Conservation (phyloP, 1,284 basidiomycete genomes). For the Coniferiporia sulphurascens region DNA sequence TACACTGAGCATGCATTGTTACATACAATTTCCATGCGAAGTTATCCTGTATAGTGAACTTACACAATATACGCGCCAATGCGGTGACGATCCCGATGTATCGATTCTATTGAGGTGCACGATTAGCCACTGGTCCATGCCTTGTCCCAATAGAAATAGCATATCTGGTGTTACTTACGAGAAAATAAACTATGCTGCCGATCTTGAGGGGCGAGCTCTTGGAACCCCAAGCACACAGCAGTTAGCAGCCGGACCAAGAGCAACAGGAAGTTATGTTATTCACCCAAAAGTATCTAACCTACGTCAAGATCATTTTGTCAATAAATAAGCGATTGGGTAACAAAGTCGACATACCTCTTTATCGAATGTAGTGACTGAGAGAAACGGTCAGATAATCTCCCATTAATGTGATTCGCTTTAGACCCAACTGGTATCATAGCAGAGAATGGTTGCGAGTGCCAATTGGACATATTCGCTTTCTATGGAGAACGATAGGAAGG, state of each 20-base stretch:
- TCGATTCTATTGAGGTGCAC: too few species aligned
- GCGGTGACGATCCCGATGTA: too few species aligned
- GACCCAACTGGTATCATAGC: slow-evolving; percentile 5
- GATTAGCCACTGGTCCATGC: too few species aligned
- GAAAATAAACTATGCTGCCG: slow-evolving; percentile 1
- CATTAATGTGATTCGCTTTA: neutral
- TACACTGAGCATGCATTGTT: too few species aligned
- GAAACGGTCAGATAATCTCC: neutral
- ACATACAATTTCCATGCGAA: too few species aligned
- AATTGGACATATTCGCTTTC: neutral
- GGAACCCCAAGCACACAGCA: too few species aligned
- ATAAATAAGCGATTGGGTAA: too few species aligned
- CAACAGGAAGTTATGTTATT: neutral
- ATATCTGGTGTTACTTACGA: neutral
- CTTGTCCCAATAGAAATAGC: too few species aligned
- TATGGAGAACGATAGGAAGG: neutral
- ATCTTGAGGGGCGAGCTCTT: neutral
- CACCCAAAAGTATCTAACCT: slow-evolving; percentile 4
- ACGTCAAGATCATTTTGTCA: neutral
- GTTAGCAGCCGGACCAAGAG: neutral
- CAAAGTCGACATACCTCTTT: neutral
- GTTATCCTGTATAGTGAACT: too few species aligned
- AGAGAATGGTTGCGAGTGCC: neutral
- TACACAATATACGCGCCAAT: too few species aligned
- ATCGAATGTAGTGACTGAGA: too few species aligned